Evolutionary conservation across 2,329 filamentous ascomycete species (phyloP).

Genomic region (Pseudocercospora eumusae): DNA sequence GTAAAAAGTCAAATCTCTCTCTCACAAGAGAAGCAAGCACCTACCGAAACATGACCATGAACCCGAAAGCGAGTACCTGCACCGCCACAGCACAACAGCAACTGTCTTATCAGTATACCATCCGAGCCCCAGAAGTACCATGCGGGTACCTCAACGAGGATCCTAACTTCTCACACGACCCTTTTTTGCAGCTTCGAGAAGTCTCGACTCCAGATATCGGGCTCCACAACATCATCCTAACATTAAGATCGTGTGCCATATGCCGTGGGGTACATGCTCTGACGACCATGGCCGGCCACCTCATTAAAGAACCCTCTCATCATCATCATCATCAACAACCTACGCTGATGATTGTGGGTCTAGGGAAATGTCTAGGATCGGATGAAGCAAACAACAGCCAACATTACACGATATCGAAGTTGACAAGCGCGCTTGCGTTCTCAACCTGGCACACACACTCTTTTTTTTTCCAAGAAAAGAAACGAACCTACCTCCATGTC

Average conservation of each 20-base stretch:
- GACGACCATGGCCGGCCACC: not conserved
- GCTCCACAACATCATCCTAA: constrained; percentile 26
- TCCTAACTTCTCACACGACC: constrained; percentile 3
- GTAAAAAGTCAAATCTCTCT: not conserved
- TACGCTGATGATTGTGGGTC: not conserved
- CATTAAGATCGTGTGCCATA: constrained; percentile 16
- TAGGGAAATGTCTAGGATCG: constrained; percentile 12
- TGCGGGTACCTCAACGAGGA: constrained; percentile 22
- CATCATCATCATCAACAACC: no score
- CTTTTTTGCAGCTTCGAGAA: not conserved
- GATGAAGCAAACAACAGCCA: no score
- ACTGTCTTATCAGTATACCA: constrained; percentile 15
- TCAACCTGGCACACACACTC: constrained; percentile 8
- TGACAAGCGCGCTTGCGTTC: no score
- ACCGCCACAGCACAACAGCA: constrained; percentile 25
- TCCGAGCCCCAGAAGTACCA: constrained; percentile 25
- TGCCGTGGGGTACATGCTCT: constrained; percentile 22
- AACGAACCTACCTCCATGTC: not conserved
- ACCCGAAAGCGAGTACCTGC: constrained; percentile 11
- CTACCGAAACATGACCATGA: not conserved
- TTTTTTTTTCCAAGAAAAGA: not conserved
- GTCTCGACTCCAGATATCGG: constrained; percentile 19
- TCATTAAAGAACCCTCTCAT: not conserved
- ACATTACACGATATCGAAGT: no score
- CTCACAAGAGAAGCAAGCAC: no score